Evolutionary conservation across 257 asterid genomes (phyloP).

Genomic region (Solanum piurae): DNA sequence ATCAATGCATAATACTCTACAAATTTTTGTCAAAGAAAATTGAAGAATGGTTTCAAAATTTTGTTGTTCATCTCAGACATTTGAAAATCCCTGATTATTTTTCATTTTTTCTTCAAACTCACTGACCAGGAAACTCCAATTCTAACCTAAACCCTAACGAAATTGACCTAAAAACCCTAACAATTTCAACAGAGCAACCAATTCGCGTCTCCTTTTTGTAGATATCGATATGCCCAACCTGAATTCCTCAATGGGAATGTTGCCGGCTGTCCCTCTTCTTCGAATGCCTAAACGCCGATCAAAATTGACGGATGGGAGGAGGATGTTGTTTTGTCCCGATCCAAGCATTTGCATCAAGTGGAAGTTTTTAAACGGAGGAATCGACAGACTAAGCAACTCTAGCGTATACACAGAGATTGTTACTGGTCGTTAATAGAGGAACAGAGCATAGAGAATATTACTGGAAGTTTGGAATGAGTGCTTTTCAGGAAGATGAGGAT

Average conservation of each 20-base stretch:
- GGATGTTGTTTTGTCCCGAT: slow-evolving; percentile 34
- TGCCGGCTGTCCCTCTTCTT: slow-evolving; percentile 24
- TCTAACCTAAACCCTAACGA: background rate
- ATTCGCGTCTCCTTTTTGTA: background rate
- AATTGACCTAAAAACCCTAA: background rate
- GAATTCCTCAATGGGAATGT: background rate
- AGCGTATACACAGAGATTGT: slow-evolving; percentile 52
- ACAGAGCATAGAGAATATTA: slow-evolving; percentile 48
- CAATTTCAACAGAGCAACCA: background rate
- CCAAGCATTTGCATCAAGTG: slow-evolving; percentile 44
- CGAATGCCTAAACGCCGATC: slow-evolving; percentile 16
- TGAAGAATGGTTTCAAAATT: too few relatives aligned
- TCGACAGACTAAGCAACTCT: slow-evolving; percentile 46
- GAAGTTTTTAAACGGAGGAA: slow-evolving; percentile 58
- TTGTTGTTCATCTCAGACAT: too few relatives aligned
- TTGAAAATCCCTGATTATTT: too few relatives aligned
- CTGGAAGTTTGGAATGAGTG: slow-evolving; percentile 70
- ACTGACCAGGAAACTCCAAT: background rate
- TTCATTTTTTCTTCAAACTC: too few relatives aligned
- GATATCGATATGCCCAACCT: slow-evolving; percentile 16
- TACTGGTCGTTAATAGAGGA: slow-evolving; percentile 89
- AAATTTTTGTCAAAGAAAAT: too few relatives aligned
- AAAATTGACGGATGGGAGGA: slow-evolving; percentile 47
- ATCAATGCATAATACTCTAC: too few relatives aligned
- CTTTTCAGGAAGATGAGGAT: slow-evolving; percentile 52